Evolutionary conservation across 306 rosid genomes (phyloP).

Genomic region (Prunus fruticosa): DNA sequence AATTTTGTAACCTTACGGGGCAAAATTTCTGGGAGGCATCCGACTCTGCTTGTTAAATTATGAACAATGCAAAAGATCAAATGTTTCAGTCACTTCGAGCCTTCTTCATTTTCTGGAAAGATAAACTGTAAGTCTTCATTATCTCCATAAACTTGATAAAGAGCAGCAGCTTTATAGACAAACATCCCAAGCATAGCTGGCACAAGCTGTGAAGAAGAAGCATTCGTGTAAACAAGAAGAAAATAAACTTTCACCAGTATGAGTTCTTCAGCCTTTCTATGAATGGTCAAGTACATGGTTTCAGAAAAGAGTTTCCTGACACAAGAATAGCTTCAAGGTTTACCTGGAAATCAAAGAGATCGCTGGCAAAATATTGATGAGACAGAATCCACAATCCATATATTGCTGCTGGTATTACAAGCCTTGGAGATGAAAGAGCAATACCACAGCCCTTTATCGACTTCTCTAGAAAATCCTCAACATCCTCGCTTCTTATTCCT

Average conservation of each 20-base stretch:
- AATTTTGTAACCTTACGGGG: not conserved
- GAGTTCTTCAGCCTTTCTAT: not conserved
- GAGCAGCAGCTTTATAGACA: constrained; percentile 86
- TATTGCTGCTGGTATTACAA: constrained; percentile 80
- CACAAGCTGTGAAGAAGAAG: constrained; percentile 54
- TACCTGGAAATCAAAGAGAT: constrained; percentile 90
- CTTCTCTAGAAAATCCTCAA: constrained; percentile 66
- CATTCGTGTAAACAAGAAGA: not conserved
- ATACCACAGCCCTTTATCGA: constrained; percentile 66
- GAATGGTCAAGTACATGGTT: not conserved
- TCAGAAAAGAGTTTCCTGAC: not conserved
- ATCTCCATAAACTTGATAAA: constrained; percentile 90
- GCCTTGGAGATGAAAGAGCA: constrained; percentile 92
- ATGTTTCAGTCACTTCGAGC: constrained; percentile 24
- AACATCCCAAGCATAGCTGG: constrained; percentile 97
- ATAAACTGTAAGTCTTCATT: constrained; percentile 63
- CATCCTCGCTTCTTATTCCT: constrained; percentile 90
- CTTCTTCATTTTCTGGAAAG: constrained; percentile 59
- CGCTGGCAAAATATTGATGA: constrained; percentile 54
- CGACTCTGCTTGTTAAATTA: constrained; percentile 10
- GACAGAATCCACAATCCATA: constrained; percentile 73
- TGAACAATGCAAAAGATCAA: not conserved
- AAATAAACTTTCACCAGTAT: not conserved
- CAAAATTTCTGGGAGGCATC: not conserved
- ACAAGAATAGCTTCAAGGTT: constrained; percentile 11